Percentiles rank a stretch among this genome's conserved stretches.
Evolutionary conservation across 306 rosid genomes (phyloP).

Genomic region (Malus domestica): DNA sequence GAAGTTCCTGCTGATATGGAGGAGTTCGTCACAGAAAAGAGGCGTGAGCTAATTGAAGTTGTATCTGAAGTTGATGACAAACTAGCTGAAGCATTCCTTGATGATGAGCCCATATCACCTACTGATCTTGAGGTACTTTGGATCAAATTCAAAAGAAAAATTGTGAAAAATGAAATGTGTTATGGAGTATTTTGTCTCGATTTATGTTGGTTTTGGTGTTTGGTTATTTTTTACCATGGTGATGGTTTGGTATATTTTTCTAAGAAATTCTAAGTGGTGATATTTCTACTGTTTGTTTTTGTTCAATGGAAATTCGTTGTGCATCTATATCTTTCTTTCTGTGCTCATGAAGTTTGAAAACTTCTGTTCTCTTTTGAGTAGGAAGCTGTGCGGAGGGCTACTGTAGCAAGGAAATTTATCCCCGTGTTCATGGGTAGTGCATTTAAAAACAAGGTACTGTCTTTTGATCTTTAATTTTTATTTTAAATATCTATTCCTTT

Average conservation of each 20-base stretch:
- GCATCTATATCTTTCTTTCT: background rate
- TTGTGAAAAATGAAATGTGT: background rate
- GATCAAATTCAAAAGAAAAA: background rate
- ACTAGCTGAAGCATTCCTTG: constrained; percentile 92
- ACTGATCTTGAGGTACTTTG: constrained; percentile 71
- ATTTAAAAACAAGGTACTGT: constrained; percentile 83
- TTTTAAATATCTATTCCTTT: background rate
- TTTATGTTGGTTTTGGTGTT: background rate
- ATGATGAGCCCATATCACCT: constrained; percentile 74
- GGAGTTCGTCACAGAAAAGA: constrained; percentile 70
- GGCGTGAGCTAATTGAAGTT: constrained; percentile 80
- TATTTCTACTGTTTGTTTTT: background rate
- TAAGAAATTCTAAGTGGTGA: background rate
- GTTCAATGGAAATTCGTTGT: background rate
- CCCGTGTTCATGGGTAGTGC: constrained; percentile 99
- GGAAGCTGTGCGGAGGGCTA: constrained; percentile 94
- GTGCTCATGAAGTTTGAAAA: background rate
- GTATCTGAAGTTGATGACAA: constrained; percentile 93
- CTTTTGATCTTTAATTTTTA: background rate
- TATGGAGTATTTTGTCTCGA: background rate
- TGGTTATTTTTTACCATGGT: background rate
- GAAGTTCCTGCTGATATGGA: constrained; percentile 79
- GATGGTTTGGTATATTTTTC: background rate
- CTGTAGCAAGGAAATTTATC: constrained; percentile 69
- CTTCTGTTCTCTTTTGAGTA: constrained; percentile 13